A percentile compares a stretch with the other conserved stretches of the same genome.
Conservation (phyloP, 371 early-diverging fungal species). For the Dentiscutata heterogama region DNA sequence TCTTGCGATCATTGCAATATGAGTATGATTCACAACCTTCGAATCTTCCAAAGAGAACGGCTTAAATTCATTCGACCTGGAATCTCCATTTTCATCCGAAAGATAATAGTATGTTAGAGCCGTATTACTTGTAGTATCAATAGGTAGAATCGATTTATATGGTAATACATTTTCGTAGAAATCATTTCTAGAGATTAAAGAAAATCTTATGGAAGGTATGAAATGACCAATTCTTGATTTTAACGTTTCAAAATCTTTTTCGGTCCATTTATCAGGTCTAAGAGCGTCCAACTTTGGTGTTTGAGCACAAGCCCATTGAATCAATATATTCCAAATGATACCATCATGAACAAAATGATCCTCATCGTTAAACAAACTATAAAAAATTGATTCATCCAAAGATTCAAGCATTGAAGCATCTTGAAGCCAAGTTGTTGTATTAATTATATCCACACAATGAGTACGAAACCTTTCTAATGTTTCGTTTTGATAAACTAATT, state of each 20-base stretch:
- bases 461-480: constrained; percentile 19
- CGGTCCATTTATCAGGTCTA: background rate
- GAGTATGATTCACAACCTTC: constrained; percentile 16
- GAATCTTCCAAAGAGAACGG: constrained; percentile 24
- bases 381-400: constrained; percentile 10
- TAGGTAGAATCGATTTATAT: constrained; percentile 8
- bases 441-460: constrained; percentile 27
- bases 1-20: constrained; percentile 28
- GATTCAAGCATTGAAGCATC: background rate
- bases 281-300: background rate
- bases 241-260: background rate
- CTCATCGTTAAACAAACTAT: background rate
- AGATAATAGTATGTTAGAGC: background rate
- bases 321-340: constrained; percentile 22
- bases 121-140: background rate
- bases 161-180: constrained; percentile 26
- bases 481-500: constrained; percentile 31
- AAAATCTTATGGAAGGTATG: constrained; percentile 32
- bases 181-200: background rate
- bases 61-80: background rate
- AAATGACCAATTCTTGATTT: background rate
- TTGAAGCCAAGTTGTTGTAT: constrained; percentile 13
- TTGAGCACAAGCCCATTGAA: constrained; percentile 23
- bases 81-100: constrained; percentile 20
- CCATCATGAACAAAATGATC: constrained; percentile 25